Percentiles rank a stretch among this genome's conserved stretches.
Evolutionary conservation across 2,329 filamentous ascomycete species (phyloP).

Genomic region (Coniella vitis): DNA sequence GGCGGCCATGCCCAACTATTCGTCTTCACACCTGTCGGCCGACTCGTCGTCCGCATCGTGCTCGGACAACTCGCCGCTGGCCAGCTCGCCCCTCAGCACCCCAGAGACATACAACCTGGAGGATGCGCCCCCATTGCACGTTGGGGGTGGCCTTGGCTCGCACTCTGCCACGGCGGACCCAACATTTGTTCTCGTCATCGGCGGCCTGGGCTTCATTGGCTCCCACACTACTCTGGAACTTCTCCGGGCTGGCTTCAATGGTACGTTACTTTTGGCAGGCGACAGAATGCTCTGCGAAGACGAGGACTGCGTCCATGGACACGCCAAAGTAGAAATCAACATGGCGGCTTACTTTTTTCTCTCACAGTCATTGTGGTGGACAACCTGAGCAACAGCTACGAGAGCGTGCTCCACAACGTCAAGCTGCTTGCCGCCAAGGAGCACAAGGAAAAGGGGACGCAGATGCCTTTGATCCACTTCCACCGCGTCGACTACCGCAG

Average conservation of each 20-base stretch:
- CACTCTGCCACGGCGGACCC: slow-evolving; percentile 12
- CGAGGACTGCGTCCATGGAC: too few species aligned
- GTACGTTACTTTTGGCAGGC: too few species aligned
- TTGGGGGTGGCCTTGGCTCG: slow-evolving; percentile 8
- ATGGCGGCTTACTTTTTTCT: too few species aligned
- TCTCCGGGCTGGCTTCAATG: slow-evolving; percentile 46
- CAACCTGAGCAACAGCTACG: slow-evolving; percentile 37
- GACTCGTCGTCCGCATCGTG: slow-evolving; percentile 12
- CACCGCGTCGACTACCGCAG: slow-evolving; percentile 33
- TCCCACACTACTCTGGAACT: slow-evolving; percentile 49
- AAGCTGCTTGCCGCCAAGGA: slow-evolving; percentile 24
- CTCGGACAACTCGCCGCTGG: slow-evolving; percentile 16
- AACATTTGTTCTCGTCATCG: slow-evolving; percentile 40
- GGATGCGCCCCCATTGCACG: slow-evolving; percentile 14
- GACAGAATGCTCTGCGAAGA: too few species aligned
- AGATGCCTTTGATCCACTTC: slow-evolving; percentile 27
- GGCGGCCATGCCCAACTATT: slow-evolving; percentile 6
- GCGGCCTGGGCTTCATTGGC: slow-evolving; percentile 49
- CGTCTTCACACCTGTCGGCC: slow-evolving; percentile 8
- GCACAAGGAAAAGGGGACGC: slow-evolving; percentile 19
- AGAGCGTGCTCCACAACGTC: slow-evolving; percentile 24
- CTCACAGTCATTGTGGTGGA: slow-evolving; percentile 40
- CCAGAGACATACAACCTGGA: slow-evolving; percentile 15
- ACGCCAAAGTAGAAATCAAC: too few species aligned
- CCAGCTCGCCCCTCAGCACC: slow-evolving; percentile 15